Percentiles rank a stretch among this genome's conserved stretches.
These are phyloP conservation scores for Pharnaceum exiguum DNA, from an alignment of 148 eudicot species.

Conservation along the genomic window DNA sequence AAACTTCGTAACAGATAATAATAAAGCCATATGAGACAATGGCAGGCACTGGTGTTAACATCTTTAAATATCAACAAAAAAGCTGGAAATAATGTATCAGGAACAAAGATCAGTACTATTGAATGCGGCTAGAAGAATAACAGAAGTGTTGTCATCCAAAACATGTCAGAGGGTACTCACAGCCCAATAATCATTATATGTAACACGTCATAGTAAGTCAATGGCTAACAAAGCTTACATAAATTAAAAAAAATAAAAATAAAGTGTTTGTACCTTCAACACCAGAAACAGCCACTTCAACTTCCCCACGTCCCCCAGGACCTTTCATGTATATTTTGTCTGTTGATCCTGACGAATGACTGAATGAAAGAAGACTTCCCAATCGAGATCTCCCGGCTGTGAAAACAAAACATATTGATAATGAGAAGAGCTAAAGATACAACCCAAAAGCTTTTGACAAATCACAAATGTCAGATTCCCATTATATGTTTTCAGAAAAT, in stretches of 20 bases:
- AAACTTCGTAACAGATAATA: too few relatives aligned
- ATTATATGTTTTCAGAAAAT: too few relatives aligned
- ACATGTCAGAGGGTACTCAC: neutral
- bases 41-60: too few relatives aligned
- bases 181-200: neutral
- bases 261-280: conserved; percentile 54
- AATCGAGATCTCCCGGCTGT: conserved; percentile 83
- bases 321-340: conserved; percentile 96
- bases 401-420: conserved; percentile 2
- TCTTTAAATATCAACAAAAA: too few relatives aligned
- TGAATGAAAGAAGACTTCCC: conserved; percentile 87
- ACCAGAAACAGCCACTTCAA: conserved; percentile 97
- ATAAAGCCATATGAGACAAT: too few relatives aligned
- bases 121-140: neutral
- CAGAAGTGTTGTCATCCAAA: neutral
- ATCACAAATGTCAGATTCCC: too few relatives aligned
- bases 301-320: conserved; percentile 98
- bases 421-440: neutral
- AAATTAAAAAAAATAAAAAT: neutral
- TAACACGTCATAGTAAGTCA: neutral
- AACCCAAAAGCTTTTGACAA: neutral
- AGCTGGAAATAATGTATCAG: too few relatives aligned
- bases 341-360: conserved; percentile 65
- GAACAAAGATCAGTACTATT: too few relatives aligned
- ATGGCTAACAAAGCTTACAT: neutral